phyloP scores from a whole-genome alignment of 805 yeast genomes.

The Schizosaccharomyces osmophilus region DNA sequence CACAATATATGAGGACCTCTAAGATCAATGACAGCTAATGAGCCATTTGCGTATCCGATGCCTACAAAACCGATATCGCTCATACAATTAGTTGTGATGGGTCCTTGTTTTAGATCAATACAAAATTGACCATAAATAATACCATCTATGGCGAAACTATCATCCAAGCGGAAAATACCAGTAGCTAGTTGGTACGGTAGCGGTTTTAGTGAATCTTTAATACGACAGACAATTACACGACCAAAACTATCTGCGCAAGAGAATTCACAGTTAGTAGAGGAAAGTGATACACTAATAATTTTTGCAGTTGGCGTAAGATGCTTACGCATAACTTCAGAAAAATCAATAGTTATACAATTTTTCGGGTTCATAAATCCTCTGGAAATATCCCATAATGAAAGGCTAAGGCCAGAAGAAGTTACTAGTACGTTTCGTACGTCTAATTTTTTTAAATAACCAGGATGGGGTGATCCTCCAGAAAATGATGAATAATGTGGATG shows the following conservation, averaged over 20 bases:
- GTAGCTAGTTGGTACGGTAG: conserved; percentile 4
- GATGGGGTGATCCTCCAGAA: conserved; percentile 48
- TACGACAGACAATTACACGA: not conserved
- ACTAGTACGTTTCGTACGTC: conserved; percentile 30
- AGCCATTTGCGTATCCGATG: conserved; percentile 55
- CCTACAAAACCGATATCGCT: conserved; percentile 69
- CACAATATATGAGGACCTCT: conserved; percentile 21
- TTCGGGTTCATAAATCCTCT: conserved; percentile 39
- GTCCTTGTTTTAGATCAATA: conserved; percentile 20
- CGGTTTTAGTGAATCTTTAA: not conserved
- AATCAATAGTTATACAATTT: conserved; percentile 26
- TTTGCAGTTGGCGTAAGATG: conserved; percentile 22
- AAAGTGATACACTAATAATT: conserved; percentile 29
- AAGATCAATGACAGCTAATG: conserved; percentile 47
- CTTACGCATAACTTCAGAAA: conserved; percentile 28
- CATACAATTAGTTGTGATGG: conserved; percentile 36
- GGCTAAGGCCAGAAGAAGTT: conserved; percentile 29
- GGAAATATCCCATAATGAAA: conserved; percentile 63
- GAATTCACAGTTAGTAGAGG: not conserved
- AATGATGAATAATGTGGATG: not conserved
- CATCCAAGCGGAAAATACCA: conserved; percentile 6
- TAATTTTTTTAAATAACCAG: conserved; percentile 22
- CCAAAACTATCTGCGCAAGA: not conserved
- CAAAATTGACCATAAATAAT: conserved; percentile 38
- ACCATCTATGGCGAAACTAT: conserved; percentile 16